A percentile compares a stretch with the other conserved stretches of the same genome.
phyloP scores from a whole-genome alignment of 2,329 filamentous ascomycete genomes.

The Exophiala bonariae region DNA sequence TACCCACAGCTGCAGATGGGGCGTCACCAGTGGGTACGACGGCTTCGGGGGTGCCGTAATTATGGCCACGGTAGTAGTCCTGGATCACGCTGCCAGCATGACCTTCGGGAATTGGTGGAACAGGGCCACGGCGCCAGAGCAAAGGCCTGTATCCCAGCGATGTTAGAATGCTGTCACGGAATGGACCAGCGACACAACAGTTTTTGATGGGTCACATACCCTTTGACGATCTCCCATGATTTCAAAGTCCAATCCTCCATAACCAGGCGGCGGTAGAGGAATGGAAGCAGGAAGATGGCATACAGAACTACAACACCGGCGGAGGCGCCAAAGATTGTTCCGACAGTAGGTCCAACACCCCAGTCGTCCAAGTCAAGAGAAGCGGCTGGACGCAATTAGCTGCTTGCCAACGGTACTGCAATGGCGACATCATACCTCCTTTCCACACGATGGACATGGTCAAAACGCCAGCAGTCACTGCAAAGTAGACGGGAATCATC shows the following conservation, averaged over 20 bases:
- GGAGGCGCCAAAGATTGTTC: slow-evolving; percentile 9
- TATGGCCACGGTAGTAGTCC: slow-evolving; percentile 4
- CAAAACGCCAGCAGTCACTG: slow-evolving; percentile 4
- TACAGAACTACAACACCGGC: slow-evolving; percentile 7
- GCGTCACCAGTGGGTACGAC: not conserved
- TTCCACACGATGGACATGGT: slow-evolving; percentile 9
- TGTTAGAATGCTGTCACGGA: no score
- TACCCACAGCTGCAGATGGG: not conserved
- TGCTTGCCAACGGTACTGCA: not conserved
- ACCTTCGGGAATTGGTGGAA: slow-evolving; percentile 10
- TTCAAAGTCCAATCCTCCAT: slow-evolving; percentile 8
- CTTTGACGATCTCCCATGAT: slow-evolving; percentile 6
- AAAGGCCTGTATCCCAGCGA: not conserved
- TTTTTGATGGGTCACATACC: not conserved
- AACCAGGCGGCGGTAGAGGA: slow-evolving; percentile 5
- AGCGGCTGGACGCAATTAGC: not conserved
- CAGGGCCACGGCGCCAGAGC: slow-evolving; percentile 4
- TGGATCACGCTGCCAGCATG: slow-evolving; percentile 1
- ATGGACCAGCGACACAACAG: no score
- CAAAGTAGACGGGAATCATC: slow-evolving; percentile 11
- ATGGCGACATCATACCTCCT: slow-evolving; percentile 5
- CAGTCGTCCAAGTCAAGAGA: slow-evolving; percentile 27
- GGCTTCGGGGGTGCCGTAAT: not conserved
- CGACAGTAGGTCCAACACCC: slow-evolving; percentile 16
- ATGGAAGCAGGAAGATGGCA: slow-evolving; percentile 13